A percentile compares a stretch with the other conserved stretches of the same genome.
Conservation (phyloP, 768 basidiomycete species). For the Serendipita indica region DNA sequence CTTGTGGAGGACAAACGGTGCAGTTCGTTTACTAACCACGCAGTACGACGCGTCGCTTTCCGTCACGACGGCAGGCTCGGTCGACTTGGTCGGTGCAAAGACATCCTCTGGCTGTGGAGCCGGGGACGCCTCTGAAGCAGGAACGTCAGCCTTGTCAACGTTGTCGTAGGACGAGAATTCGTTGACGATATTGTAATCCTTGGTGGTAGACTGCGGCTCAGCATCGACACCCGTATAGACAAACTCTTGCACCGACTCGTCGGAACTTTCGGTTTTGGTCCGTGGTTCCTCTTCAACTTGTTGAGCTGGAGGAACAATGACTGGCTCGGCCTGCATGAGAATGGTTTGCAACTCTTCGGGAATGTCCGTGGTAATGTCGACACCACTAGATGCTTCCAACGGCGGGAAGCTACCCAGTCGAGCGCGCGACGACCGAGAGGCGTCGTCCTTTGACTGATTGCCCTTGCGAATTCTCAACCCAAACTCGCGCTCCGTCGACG, state of each 20-base stretch:
- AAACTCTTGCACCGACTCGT: not conserved
- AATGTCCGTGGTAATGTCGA: not conserved
- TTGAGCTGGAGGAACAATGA: not conserved
- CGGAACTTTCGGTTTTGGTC: not conserved
- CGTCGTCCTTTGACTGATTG: not conserved
- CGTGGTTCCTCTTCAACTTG: not conserved
- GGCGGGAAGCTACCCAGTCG: not conserved
- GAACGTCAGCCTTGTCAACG: not conserved
- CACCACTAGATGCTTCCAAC: not conserved
- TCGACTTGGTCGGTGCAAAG: not conserved
- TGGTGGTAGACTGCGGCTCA: not conserved
- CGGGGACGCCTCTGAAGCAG: not conserved
- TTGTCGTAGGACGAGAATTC: conserved; percentile 8
- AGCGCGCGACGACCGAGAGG: not conserved
- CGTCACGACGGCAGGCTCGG: not conserved
- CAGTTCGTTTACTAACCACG: not conserved
- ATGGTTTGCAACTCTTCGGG: not conserved
- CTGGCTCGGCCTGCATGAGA: not conserved
- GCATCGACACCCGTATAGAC: conserved; percentile 5
- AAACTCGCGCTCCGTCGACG: not conserved
- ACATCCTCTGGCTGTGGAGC: not conserved
- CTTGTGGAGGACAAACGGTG: not conserved
- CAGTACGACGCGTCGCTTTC: conserved; percentile 6
- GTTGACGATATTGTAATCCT: not conserved
- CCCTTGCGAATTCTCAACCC: not conserved